Evolutionary conservation across 306 rosid species (phyloP).

Genomic region (Lupinus albus): DNA sequence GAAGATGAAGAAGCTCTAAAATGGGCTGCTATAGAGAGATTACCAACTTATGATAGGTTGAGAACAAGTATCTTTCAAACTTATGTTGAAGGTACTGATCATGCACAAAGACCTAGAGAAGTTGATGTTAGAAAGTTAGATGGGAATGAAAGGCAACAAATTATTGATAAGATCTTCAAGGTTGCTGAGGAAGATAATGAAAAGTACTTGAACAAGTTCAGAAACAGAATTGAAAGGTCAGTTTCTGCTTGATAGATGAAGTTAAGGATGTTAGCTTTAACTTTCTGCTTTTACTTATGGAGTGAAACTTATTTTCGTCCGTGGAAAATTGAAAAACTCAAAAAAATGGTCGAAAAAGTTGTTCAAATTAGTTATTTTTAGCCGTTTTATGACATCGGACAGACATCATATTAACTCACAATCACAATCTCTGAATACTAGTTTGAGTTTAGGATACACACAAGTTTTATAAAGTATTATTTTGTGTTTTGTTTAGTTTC

Average conservation of each 20-base stretch:
- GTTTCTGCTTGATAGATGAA: constrained; percentile 26
- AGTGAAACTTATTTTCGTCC: too few species aligned
- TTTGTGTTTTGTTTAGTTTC: too few species aligned
- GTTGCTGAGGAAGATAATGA: constrained; percentile 93
- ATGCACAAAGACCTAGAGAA: constrained; percentile 43
- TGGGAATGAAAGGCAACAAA: constrained; percentile 57
- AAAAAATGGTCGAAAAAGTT: too few species aligned
- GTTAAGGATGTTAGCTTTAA: neutral
- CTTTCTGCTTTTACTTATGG: too few species aligned
- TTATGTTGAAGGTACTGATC: constrained; percentile 35
- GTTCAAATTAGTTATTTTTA: too few species aligned
- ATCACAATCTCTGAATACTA: too few species aligned
- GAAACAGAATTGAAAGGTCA: constrained; percentile 71
- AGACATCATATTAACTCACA: too few species aligned
- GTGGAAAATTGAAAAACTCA: too few species aligned
- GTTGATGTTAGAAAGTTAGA: constrained; percentile 76
- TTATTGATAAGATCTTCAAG: constrained; percentile 71
- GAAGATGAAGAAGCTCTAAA: constrained; percentile 88
- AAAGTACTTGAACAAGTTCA: constrained; percentile 63
- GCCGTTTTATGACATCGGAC: too few species aligned
- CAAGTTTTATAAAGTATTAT: too few species aligned
- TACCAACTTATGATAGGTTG: constrained; percentile 81
- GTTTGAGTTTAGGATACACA: too few species aligned
- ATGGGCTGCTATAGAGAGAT: constrained; percentile 92
- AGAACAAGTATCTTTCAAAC: constrained; percentile 76